Evolutionary conservation across 352 stramenopile genomes (phyloP), one percentile per base, ranked within the genome.

Genomic region (Phytophthora constricta): DNA sequence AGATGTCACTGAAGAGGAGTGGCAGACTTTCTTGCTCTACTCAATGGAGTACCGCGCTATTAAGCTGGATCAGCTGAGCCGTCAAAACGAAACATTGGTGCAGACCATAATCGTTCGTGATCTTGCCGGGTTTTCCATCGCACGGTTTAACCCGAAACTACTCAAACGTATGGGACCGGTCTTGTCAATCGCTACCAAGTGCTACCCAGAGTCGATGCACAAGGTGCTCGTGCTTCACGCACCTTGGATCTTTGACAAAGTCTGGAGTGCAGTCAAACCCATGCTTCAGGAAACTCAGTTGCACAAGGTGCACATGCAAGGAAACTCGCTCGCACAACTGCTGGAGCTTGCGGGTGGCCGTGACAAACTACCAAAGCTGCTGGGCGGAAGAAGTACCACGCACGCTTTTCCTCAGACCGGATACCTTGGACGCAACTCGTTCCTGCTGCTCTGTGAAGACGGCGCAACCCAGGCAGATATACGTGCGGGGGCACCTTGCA

Each of bases 181-280:
- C 0, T 58, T 88, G 4, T 69, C 71, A 2, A 78, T 90, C 37
- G 85, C 77, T 26, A 85, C 81, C 4, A 83, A 76, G 26, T 88
- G 79, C 55, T 93, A 93, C 63, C 83, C 85, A 0, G 83, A 91
- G 63, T 86, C 74, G 5, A 78, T 83, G 34, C 59, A 79, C 63
- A 67, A 82, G 53, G 85, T 77, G 58, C 53, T 93, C 4, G 71
- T 91, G 26, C 52, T 93, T 42, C 76, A 91, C 58, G 77, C 76
- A 14, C 80, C 82, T 7, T 93, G 82, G 85, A 53, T 91, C n/a
- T 93, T 90, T 61, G 73, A 90, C 53, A 90, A 89, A 65, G 68
- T 90, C 28, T 91, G 85, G 85, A 78, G 62, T 34, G 68, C 56
- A 25, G 72, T 93, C 41, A 72, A 81, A 28, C 54, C 70, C 14